Evolutionary conservation across 305 asterid species (phyloP), one percentile per base, ranked within the genome.

Genomic region (Fraxinus paxiana): DNA sequence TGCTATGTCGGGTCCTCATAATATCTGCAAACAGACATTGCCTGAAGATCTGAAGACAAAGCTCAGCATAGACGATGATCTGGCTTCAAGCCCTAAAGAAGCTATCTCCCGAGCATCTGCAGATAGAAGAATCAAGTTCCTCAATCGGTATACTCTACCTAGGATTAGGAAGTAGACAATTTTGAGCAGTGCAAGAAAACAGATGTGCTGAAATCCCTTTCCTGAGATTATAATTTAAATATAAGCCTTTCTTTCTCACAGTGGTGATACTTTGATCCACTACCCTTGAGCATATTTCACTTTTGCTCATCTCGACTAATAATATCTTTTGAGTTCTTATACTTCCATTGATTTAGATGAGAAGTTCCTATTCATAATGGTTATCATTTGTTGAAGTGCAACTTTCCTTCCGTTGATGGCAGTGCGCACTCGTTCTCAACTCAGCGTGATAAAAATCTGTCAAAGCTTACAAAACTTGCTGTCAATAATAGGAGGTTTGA

Each of bases 91-190:
- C 88, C 98, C 99, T 73, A 94, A 94, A 92, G 99, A 96, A 92
- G 99, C 99, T 79, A 84, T 96, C 65, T 92, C 97, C 77, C 90
- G 96, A 82, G 99, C 99, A 85, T 96, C 99, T 13, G 87, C 97
- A 67, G 98, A 96, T 82, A 91, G 99, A 89, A 89, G 99, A 91
- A 83, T 79, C 73, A 92, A 96, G 87, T 94, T 92, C 84, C 93
- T 96, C 79, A 96, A 90, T 83, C 93, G 98, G 99, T 96, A 89
- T 72, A 81, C 77, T 75, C 63, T 81, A 10, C 35, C 73, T 26
- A 65, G 28, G 31, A 15, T 8, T n/a, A 75, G 26, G 61, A 71
- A 71, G 78, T 73, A 72, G 77, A 54, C 71, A 85, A 48, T 81
- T 75, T 79, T 74, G 61, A 77, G 61, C 69, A 80, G 65, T 79